phyloP scores from a whole-genome alignment of 208 protist genomes.

The Porcisia hertigi region DNA sequence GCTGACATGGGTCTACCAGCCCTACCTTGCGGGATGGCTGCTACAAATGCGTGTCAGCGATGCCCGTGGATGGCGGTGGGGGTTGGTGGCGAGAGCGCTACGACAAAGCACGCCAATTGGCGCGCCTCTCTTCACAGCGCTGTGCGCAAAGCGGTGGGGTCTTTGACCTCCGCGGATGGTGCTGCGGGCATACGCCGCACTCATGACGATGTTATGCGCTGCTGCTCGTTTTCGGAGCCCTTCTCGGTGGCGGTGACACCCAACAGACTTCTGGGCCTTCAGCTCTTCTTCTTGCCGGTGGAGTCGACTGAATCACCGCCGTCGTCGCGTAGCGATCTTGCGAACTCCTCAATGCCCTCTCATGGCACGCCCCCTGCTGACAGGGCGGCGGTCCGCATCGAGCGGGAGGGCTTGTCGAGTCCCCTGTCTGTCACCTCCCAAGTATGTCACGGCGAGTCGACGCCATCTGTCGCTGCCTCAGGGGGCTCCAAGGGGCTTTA shows the following conservation, averaged over 20 bases:
- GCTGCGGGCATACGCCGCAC: not conserved
- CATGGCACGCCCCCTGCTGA: not conserved
- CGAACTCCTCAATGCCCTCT: not conserved
- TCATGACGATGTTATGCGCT: not conserved
- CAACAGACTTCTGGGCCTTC: conserved; percentile 52
- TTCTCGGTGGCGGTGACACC: conserved; percentile 33
- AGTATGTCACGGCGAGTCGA: not conserved
- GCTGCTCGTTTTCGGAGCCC: conserved; percentile 45
- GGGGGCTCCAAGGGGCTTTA: not conserved
- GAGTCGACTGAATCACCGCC: not conserved
- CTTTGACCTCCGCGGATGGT: not conserved
- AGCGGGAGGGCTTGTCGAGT: not conserved
- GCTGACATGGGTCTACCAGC: conserved; percentile 13
- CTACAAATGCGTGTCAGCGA: conserved; percentile 33
- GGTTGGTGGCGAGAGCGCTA: not conserved
- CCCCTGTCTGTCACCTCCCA: not conserved
- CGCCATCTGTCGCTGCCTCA: not conserved
- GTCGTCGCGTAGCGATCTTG: not conserved
- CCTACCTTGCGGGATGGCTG: conserved; percentile 40
- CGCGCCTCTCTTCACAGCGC: conserved; percentile 35
- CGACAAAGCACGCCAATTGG: conserved; percentile 32
- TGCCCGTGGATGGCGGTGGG: conserved; percentile 79
- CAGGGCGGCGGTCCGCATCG: not conserved
- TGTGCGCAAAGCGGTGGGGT: conserved; percentile 5
- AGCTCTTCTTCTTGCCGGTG: conserved; percentile 37